These are phyloP conservation scores for Xylaria sp. DNA, from an alignment of 2,329 filamentous ascomycete genomes.

Conservation along the genomic window DNA sequence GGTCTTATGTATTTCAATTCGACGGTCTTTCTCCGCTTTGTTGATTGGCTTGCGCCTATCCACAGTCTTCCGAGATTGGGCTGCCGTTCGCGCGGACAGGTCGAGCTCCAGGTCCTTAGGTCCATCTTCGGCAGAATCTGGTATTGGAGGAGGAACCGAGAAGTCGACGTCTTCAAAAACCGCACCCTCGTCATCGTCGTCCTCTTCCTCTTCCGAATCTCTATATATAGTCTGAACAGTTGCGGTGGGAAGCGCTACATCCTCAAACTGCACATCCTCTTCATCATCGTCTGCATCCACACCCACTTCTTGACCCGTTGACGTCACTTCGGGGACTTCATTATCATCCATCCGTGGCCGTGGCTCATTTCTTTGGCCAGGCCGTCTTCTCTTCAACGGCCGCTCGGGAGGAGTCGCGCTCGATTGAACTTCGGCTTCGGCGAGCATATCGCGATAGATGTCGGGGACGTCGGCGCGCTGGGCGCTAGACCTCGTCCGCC, in stretches of 20 bases:
- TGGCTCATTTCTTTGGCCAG: constrained; percentile 38
- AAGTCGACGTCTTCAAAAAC: constrained; percentile 55
- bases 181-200: constrained; percentile 47
- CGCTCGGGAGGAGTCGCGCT: constrained; percentile 39
- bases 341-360: constrained; percentile 14
- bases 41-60: constrained; percentile 56
- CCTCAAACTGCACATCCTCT: constrained; percentile 52
- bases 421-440: constrained; percentile 48
- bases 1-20: constrained; percentile 80
- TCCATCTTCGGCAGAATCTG: constrained; percentile 27
- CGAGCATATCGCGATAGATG: constrained; percentile 54
- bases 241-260: constrained; percentile 50
- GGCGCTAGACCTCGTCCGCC: constrained; percentile 32
- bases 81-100: constrained; percentile 49
- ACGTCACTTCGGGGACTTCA: constrained; percentile 14
- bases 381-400: constrained; percentile 46
- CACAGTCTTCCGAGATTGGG: constrained; percentile 33
- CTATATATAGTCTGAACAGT: constrained; percentile 55
- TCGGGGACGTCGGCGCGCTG: constrained; percentile 36
- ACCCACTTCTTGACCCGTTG: constrained; percentile 13
- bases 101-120: constrained; percentile 53
- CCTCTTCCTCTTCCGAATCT: constrained; percentile 49
- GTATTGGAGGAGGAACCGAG: constrained; percentile 29
- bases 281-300: constrained; percentile 42
- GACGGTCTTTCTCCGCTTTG: constrained; percentile 55